Evolutionary conservation across 164 flowering plant species (phyloP).

Genomic region (Stephania japonica): DNA sequence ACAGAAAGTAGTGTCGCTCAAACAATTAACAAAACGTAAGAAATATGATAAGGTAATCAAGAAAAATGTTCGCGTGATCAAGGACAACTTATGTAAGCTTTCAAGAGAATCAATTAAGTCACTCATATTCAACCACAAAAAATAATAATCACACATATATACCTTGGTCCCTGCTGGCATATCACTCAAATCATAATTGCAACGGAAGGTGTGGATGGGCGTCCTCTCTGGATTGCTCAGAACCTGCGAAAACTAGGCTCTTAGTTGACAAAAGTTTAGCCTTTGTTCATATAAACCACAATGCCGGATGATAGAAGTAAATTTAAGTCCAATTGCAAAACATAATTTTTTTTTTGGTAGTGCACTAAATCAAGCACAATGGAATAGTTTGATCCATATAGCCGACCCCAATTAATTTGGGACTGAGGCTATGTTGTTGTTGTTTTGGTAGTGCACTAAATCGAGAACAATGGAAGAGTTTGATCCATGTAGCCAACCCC

Average conservation of each 20-base stretch:
- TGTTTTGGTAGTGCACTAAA: too few species aligned
- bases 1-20: neutral
- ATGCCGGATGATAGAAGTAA: neutral
- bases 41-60: neutral
- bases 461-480: too few species aligned
- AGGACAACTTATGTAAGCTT: neutral
- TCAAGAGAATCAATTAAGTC: neutral
- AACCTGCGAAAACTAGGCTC: slow-evolving; percentile 40
- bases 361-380: too few species aligned
- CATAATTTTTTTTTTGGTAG: too few species aligned
- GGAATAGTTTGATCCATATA: too few species aligned
- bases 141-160: slow-evolving; percentile 2
- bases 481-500: too few species aligned
- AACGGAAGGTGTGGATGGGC: slow-evolving; percentile 87
- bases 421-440: too few species aligned
- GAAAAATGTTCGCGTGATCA: neutral
- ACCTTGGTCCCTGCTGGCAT: slow-evolving; percentile 98
- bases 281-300: neutral
- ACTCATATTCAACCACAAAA: neutral
- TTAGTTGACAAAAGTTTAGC: slow-evolving; percentile 1
- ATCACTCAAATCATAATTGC: slow-evolving; percentile 89
- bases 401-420: too few species aligned
- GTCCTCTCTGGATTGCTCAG: slow-evolving; percentile 95
- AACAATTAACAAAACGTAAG: neutral
- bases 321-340: too few species aligned